Base-by-base conservation (phyloP, 805 yeast genomes). In the Ogataea allantospora region DNA sequence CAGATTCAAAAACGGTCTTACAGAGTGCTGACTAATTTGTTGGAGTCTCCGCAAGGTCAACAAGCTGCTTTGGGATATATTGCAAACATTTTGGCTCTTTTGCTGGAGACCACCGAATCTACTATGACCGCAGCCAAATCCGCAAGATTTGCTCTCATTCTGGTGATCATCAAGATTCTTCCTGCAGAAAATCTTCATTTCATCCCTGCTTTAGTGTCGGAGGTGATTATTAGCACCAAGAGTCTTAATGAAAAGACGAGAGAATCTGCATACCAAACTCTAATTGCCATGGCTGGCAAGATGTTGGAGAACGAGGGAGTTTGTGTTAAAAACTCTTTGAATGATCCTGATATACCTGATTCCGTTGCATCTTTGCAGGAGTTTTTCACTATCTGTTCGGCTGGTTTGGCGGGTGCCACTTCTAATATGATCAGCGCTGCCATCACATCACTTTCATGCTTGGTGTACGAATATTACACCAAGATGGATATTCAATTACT, bases 351-450 rank as follows among this genome's bases (percentile, higher is more conserved):
- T 6, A 73, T 79, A 19, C 83, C 84, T n/a, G 75, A 75, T 43
- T 67, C 80, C 7, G 68, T 70, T 35, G 93, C 95, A 7, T 71
- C 78, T 13, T 70, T 89, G 39, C 74, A 80, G 30, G 96, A 89
- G 63, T 89, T 72, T 58, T 87, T 91, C 68, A 88, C 95, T 20
- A 87, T 93, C 83, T 83, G 91, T 20, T 78, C 91, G 62, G 99
- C 97, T 19, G 99, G 99, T 67, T 70, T 95, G 50, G 96, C 93
- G 24, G 96, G 96, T 40, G 81, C 84, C 48, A 76, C 93, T 20
- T 91, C 95, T 23, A 95, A 91, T 66, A 91, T 91, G 96, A 85
- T 93, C 21, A 86, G 96, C 54, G 97, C 98, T n/a, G 80, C 91
- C 2, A 80, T 93, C 51, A 88, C 96, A 6, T 95, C 96, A 0